Base-by-base conservation (phyloP, 768 basidiomycete genomes). In the Podaxis sp. region DNA sequence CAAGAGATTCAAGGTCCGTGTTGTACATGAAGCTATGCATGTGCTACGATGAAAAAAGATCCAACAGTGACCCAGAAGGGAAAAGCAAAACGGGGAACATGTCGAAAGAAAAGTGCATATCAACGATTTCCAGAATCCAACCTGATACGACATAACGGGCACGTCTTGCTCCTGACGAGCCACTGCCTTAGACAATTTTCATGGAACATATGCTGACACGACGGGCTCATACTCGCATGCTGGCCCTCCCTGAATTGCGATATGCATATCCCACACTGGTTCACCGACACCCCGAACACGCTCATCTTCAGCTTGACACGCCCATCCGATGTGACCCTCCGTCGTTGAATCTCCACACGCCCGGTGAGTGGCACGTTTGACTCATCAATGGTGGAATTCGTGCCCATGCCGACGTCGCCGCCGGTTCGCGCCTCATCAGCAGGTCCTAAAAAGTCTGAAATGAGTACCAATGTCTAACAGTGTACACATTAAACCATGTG, bases 181-280 rank as follows among this genome's bases (percentile, higher is more conserved):
- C 89, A 90, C 64, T 77, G 79, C 60, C 72, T 76, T 65, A 88
- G 80, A 75, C 90, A 91, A 40, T 74, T 74, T 69, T 87, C 84
- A 73, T 90, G 90, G 68, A 85, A 87, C 70, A 82, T 77, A 75
- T 92, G 90, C 65, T 76, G 78, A 71, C 90, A 93, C 19, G 70
- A 74, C 13, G 82, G 82, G 3, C 83, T 81, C 72, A 89, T 68
- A 38, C 82, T 82, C 13, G 82, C 88, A 61, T 69, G 67, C 63
- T 92, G 87, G 17, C 74, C 82, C 7, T 75, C 79, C 73, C 78
- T 85, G 75, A 90, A 93, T 74, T 87, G 87, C 52, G 80, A 82
- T 71, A 91, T 75, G 70, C 92, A 93, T 55, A 92, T 87, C 44
- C 86, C 82, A 72, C 92, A 93, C 68, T 84, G 84, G 65, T 88